phyloP scores from a whole-genome alignment of 257 asterid genomes.

The Solanum rostratum region DNA sequence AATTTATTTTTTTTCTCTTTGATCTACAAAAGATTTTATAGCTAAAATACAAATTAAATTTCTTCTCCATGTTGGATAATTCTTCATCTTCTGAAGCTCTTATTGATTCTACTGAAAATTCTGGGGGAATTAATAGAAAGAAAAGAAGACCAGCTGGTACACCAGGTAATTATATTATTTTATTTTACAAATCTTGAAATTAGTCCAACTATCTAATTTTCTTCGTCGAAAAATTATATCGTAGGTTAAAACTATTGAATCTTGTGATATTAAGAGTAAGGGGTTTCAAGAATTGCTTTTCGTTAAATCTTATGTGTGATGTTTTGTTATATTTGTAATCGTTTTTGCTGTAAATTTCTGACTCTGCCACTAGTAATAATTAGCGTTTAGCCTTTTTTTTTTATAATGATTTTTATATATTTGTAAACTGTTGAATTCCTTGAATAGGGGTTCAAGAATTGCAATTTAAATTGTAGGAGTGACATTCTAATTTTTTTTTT shows the following conservation, averaged over 20 bases:
- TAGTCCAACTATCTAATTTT: neutral
- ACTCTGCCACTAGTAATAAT: neutral
- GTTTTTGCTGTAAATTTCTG: neutral
- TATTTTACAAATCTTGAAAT: neutral
- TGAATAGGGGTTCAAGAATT: neutral
- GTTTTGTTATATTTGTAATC: neutral
- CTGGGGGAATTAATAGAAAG: conserved; percentile 1
- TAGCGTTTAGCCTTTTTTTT: neutral
- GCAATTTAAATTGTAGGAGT: neutral
- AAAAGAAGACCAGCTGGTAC: conserved; percentile 31
- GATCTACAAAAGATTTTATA: neutral
- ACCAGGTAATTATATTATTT: conserved; percentile 13
- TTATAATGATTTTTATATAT: neutral
- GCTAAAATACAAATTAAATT: neutral
- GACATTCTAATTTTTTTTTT: neutral
- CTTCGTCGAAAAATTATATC: neutral
- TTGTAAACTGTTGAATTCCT: neutral
- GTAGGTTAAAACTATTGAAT: neutral
- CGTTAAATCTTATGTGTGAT: neutral
- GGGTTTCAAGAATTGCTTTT: neutral
- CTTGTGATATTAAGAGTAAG: neutral
- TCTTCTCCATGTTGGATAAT: conserved; percentile 15
- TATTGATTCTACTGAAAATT: conserved; percentile 4
- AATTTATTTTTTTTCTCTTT: neutral
- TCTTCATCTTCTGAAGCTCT: conserved; percentile 15